These are phyloP conservation scores for Sclerospora graminicola DNA, from an alignment of 352 stramenopile genomes.

Conservation along the genomic window DNA sequence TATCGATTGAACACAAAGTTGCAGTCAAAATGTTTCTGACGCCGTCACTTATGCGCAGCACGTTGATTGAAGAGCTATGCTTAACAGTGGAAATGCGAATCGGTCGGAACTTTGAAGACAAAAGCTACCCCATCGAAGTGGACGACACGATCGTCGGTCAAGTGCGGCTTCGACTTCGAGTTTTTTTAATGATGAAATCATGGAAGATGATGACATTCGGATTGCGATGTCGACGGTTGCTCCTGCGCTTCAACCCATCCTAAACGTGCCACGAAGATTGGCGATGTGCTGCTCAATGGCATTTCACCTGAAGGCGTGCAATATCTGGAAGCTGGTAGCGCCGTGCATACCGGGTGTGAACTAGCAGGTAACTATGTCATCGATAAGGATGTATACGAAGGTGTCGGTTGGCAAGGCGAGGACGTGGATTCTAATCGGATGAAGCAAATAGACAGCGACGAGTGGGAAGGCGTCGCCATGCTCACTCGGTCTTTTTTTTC, in stretches of 20 bases:
- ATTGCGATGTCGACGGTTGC: slow-evolving; percentile 57
- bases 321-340: slow-evolving; percentile 55
- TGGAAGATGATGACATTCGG: slow-evolving; percentile 48
- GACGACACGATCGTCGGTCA: slow-evolving; percentile 74
- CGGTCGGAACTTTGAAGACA: too few species aligned
- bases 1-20: too few species aligned
- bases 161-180: slow-evolving; percentile 54
- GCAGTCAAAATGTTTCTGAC: too few species aligned
- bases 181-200: slow-evolving; percentile 75
- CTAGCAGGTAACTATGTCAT: slow-evolving; percentile 71
- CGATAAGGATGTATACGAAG: slow-evolving; percentile 53
- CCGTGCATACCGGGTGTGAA: slow-evolving; percentile 49
- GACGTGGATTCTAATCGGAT: slow-evolving; percentile 18
- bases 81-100: too few species aligned
- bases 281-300: slow-evolving; percentile 61
- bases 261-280: slow-evolving; percentile 57
- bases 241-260: slow-evolving; percentile 42
- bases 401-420: slow-evolving; percentile 16
- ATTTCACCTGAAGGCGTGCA: slow-evolving; percentile 63
- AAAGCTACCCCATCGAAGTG: too few species aligned
- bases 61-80: too few species aligned
- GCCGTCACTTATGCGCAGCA: too few species aligned
- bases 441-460: slow-evolving; percentile 20
- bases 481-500: too few species aligned
- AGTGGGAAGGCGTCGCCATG: slow-evolving; percentile 56